Conservation (phyloP, 1,284 basidiomycete genomes). For the Pterulicium gracile region DNA sequence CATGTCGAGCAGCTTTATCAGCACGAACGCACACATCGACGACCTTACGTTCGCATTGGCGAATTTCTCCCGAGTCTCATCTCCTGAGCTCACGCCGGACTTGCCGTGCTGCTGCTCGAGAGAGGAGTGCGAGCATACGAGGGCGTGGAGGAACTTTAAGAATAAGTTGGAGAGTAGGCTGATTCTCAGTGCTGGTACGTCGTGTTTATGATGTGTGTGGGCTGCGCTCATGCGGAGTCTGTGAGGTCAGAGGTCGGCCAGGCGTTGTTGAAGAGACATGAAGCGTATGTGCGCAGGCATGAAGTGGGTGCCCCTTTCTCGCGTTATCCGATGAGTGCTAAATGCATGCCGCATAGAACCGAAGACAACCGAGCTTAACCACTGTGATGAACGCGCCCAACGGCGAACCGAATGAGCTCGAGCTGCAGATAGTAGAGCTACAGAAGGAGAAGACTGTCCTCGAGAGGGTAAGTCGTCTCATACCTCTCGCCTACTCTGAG, state of each 20-base stretch:
- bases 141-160: conserved; percentile 56
- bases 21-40: conserved; percentile 33
- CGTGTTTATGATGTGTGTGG: conserved; percentile 2
- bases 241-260: conserved; percentile 73
- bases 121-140: conserved; percentile 52
- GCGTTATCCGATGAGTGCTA: too few relatives aligned
- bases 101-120: conserved; percentile 56
- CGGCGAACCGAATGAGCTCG: conserved; percentile 13
- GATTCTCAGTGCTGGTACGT: conserved; percentile 74
- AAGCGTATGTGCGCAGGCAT: conserved; percentile 71
- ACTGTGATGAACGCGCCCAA: conserved; percentile 8
- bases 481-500: neutral
- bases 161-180: conserved; percentile 64
- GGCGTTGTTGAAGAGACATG: conserved; percentile 78
- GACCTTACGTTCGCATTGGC: conserved; percentile 62
- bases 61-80: conserved; percentile 58
- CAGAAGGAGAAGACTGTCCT: conserved; percentile 49
- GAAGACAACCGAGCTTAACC: too few relatives aligned
- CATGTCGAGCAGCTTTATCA: conserved; percentile 1
- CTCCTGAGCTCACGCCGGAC: conserved; percentile 46
- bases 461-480: conserved; percentile 43
- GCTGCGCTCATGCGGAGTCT: neutral
- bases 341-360: too few relatives aligned
- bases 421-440: conserved; percentile 30
- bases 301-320: conserved; percentile 33